phyloP scores from a whole-genome alignment of 2,329 filamentous ascomycete species.

The Talaromyces sp. region DNA sequence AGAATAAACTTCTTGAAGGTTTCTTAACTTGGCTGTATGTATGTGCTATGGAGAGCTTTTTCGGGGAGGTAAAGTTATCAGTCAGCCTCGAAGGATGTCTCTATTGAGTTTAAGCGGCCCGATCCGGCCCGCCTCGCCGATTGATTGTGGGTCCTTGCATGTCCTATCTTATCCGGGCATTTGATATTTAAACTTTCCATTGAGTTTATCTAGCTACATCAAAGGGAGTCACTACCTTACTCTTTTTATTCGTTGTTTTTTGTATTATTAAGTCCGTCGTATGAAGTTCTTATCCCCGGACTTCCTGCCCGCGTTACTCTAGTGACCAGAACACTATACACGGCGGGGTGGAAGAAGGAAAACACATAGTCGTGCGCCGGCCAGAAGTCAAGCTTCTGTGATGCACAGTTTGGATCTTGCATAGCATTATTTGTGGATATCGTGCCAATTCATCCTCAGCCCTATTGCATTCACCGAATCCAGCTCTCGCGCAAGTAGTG shows the following conservation, averaged over 20 bases:
- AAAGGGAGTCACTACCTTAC: neutral
- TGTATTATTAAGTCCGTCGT: too few relatives aligned
- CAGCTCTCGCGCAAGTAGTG: neutral
- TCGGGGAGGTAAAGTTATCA: neutral
- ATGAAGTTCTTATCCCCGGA: neutral
- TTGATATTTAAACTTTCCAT: neutral
- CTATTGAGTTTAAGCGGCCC: neutral
- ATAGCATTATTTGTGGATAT: neutral
- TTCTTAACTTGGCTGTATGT: neutral
- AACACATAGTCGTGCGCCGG: neutral
- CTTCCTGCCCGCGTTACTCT: neutral
- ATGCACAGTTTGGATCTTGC: neutral
- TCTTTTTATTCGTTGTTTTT: neutral
- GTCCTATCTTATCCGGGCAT: neutral
- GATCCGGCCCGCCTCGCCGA: neutral
- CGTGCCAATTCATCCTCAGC: neutral
- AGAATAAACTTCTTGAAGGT: neutral
- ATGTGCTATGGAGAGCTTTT: neutral
- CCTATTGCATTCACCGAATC: neutral
- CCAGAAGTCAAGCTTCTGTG: neutral
- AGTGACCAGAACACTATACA: neutral
- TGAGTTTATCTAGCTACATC: neutral
- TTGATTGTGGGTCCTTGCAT: neutral
- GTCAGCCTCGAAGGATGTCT: neutral
- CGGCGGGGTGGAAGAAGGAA: neutral